Base-by-base conservation (phyloP, 2,329 filamentous ascomycete genomes). In the Colletotrichum coccodes region DNA sequence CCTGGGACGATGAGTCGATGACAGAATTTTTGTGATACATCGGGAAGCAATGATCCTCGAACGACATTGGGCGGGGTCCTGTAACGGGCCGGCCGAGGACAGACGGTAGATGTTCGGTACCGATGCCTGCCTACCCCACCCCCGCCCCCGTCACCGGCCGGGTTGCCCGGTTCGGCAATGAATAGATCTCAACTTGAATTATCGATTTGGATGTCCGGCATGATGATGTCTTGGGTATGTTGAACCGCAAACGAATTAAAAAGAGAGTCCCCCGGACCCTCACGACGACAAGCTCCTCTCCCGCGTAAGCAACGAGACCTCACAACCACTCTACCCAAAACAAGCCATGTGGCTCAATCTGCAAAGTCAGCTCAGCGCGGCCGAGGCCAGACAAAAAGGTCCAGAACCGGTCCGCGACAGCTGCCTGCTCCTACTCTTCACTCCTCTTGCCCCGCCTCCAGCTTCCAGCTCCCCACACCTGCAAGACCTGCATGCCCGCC, bases 401-500 rank as follows among this genome's bases (percentile, higher is more conserved):
- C 26, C 38, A 16, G 28, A 34, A 54, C 12, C 11, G 6, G 28
- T 52, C 61, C 23, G 46, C 12, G 11, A 49, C 42, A 46, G 32
- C 49, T 44, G 32, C 23, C 12, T 56, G 14, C 14, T 28, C 34
- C 36, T 3, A 11, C 8, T 42, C 28, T 18, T 30, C 32, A 12
- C 18, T 16, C 42, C 32, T 28, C 14, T 26, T n/a, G 5, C 47
- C 30, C 26, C 23, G 12, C 47, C 14, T 16, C n/a, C n/a, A n/a
- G n/a, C n/a, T n/a, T n/a, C 11, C 59, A 32, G 26, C 40, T 56
- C 61, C 40, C 61, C 32, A 34, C 49, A 30, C 34, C 36, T 38
- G 53, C 38, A 34, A 60, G 40, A 69, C 54, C 61, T 56, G 49
- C 61, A 65, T 40, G 18, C 26, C 34, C 50, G 42, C n/a, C 34